phyloP scores from a whole-genome alignment of 1,139 yeast species.

The Diutina sp. region DNA sequence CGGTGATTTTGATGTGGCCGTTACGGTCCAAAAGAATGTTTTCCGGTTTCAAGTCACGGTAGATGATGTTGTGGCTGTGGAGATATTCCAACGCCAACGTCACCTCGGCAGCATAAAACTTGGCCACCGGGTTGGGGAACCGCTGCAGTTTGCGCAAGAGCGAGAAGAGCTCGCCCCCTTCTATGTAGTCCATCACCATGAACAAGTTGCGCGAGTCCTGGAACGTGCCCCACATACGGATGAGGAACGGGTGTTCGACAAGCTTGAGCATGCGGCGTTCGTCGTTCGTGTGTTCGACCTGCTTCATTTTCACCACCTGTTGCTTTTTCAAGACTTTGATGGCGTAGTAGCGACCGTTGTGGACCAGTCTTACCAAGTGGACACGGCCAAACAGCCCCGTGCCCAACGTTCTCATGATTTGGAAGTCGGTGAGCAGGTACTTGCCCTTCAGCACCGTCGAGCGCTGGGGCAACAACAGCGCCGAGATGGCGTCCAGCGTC shows the following conservation, averaged over 20 bases:
- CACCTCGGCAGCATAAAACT: conserved; percentile 52
- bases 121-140: conserved; percentile 52
- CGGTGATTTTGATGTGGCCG: conserved; percentile 49
- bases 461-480: conserved; percentile 1
- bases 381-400: conserved; percentile 56
- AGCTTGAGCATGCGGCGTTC: conserved; percentile 44
- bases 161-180: conserved; percentile 49
- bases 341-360: conserved; percentile 48
- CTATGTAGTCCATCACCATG: conserved; percentile 54
- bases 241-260: conserved; percentile 46
- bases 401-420: conserved; percentile 42
- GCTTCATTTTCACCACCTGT: conserved; percentile 49
- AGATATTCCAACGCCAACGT: conserved; percentile 44
- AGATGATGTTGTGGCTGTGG: conserved; percentile 44
- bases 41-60: conserved; percentile 51
- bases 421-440: conserved; percentile 39
- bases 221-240: conserved; percentile 55
- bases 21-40: conserved; percentile 43
- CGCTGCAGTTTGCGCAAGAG: conserved; percentile 44
- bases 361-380: conserved; percentile 44
- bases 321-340: conserved; percentile 46
- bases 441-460: conserved; percentile 33
- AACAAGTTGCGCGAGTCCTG: conserved; percentile 44
- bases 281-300: conserved; percentile 52
- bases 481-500: not conserved